These are phyloP conservation scores for Cyclotella choctawhatcheeana DNA, from an alignment of 108 stramenopile genomes.

Conservation along the genomic window DNA sequence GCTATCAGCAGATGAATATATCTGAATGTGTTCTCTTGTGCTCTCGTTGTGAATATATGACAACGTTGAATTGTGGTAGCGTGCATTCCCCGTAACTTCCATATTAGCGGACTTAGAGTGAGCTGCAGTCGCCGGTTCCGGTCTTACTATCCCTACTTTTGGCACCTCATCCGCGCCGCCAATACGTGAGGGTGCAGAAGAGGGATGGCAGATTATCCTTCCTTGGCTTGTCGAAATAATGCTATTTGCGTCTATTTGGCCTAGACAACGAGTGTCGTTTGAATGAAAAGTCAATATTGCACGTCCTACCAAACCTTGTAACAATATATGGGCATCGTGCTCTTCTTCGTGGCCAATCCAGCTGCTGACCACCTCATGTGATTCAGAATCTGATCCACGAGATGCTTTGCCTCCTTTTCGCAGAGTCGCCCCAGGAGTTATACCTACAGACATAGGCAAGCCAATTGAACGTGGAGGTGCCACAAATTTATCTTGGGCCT, in stretches of 20 bases:
- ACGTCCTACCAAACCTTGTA: conserved; percentile 40
- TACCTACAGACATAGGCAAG: conserved; percentile 46
- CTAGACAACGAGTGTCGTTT: conserved; percentile 29
- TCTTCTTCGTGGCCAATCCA: conserved; percentile 48
- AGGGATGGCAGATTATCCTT: conserved; percentile 53
- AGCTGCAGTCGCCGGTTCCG: conserved; percentile 54
- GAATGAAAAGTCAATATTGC: conserved; percentile 43
- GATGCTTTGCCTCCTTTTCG: conserved; percentile 11
- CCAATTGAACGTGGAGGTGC: conserved; percentile 45
- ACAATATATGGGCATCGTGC: conserved; percentile 28
- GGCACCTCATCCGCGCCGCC: conserved; percentile 74
- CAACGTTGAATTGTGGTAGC: conserved; percentile 41
- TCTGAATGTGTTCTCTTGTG: conserved; percentile 28
- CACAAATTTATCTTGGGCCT: conserved; percentile 9
- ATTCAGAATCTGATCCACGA: conserved; percentile 5
- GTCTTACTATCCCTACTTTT: conserved; percentile 84
- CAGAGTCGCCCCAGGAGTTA: conserved; percentile 36
- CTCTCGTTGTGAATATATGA: conserved; percentile 41
- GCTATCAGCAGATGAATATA: conserved; percentile 42
- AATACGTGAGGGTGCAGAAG: conserved; percentile 47
- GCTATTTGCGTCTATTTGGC: not conserved
- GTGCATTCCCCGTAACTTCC: conserved; percentile 54
- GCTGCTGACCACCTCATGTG: not conserved
- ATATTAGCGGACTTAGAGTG: conserved; percentile 27
- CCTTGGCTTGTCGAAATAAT: conserved; percentile 12